Percentiles rank a stretch among this genome's conserved stretches.
Conservation (phyloP, 768 basidiomycete species). For the Leccinum boreale region DNA sequence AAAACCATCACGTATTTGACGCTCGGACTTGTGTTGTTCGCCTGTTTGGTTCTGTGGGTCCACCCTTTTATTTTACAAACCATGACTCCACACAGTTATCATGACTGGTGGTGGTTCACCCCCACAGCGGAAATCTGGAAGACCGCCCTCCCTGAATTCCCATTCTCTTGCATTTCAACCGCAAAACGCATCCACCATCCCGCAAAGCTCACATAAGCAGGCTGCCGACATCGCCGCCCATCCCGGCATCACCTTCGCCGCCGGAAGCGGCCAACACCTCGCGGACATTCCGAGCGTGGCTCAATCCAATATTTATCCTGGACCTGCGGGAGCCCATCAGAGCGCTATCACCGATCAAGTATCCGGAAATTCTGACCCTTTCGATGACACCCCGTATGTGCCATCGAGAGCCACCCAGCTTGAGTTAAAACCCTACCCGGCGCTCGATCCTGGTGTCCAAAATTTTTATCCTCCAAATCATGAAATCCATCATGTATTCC, state of each 20-base stretch:
- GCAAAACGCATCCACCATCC: conserved; percentile 7
- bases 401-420: conserved; percentile 24
- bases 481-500: conserved; percentile 17
- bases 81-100: conserved; percentile 22
- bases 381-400: conserved; percentile 30
- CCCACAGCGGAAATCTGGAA: conserved; percentile 12
- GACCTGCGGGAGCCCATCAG: conserved; percentile 11
- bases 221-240: conserved; percentile 18
- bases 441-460: conserved; percentile 9
- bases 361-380: conserved; percentile 17
- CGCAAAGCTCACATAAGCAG: conserved; percentile 8
- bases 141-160: conserved; percentile 6
- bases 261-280: conserved; percentile 10
- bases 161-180: conserved; percentile 16
- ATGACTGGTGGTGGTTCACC: conserved; percentile 27
- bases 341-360: conserved; percentile 6
- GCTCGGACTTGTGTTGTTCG: conserved; percentile 20
- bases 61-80: conserved; percentile 26
- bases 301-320: conserved; percentile 8
- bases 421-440: conserved; percentile 15
- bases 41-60: conserved; percentile 36
- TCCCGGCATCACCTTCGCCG: conserved; percentile 11
- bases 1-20: conserved; percentile 6
- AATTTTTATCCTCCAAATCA: conserved; percentile 11
- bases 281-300: conserved; percentile 8